Conservation (phyloP, 805 yeast species). For the Saccharomycopsis lassenensis region DNA sequence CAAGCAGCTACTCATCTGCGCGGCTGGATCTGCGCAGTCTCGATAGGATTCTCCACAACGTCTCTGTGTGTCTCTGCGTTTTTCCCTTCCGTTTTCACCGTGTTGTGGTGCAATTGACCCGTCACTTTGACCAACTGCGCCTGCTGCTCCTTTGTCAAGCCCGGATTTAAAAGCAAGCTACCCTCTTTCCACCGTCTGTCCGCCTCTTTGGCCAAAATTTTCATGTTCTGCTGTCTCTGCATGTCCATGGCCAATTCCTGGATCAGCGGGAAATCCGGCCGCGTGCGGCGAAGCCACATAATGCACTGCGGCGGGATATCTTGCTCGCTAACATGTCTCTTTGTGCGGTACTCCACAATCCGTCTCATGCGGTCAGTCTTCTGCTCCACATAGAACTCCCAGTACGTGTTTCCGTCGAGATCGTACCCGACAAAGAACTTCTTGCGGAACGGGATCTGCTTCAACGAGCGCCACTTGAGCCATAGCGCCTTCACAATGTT, state of each 20-base stretch:
- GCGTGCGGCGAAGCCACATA: constrained; percentile 66
- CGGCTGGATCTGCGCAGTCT: constrained; percentile 30
- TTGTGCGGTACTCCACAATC: constrained; percentile 45
- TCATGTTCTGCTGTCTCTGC: constrained; percentile 41
- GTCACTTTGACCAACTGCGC: constrained; percentile 8
- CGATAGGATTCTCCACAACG: constrained; percentile 24
- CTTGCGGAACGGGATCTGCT: constrained; percentile 57
- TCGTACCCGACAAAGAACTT: constrained; percentile 64
- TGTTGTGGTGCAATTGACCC: constrained; percentile 4
- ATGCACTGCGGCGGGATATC: constrained; percentile 62
- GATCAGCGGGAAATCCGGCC: constrained; percentile 49
- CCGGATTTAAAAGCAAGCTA: constrained; percentile 13
- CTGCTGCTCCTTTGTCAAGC: constrained; percentile 11
- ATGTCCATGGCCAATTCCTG: constrained; percentile 52
- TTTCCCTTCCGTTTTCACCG: not conserved
- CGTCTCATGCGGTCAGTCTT: constrained; percentile 44
- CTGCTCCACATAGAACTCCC: constrained; percentile 62
- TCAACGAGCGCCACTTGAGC: constrained; percentile 48
- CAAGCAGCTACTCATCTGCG: constrained; percentile 21
- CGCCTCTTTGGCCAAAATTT: constrained; percentile 23
- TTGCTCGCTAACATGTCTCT: constrained; percentile 36
- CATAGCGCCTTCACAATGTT: constrained; percentile 39
- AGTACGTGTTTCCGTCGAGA: constrained; percentile 73
- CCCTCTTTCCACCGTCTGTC: constrained; percentile 23
- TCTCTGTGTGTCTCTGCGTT: constrained; percentile 3